These are phyloP conservation scores for Prunus armeniaca DNA, from an alignment of 306 rosid species.

Conservation along the genomic window DNA sequence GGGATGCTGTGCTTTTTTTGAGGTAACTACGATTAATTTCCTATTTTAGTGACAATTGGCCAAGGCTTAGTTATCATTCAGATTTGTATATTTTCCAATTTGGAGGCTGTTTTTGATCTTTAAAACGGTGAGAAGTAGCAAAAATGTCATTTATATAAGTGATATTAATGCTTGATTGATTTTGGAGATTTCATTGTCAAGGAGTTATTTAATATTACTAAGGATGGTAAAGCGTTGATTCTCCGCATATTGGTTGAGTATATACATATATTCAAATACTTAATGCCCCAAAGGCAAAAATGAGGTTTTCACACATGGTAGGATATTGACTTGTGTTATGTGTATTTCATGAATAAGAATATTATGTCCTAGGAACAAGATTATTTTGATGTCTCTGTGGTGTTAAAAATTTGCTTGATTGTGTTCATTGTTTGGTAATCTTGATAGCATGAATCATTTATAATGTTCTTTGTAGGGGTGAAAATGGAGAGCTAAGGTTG, in stretches of 20 bases:
- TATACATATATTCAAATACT: background rate
- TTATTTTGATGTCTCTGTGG: background rate
- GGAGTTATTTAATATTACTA: background rate
- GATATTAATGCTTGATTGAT: background rate
- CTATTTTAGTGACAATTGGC: background rate
- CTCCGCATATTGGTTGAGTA: background rate
- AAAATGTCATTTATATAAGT: background rate
- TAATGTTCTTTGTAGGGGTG: slow-evolving; percentile 66
- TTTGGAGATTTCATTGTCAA: background rate
- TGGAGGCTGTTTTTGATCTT: background rate
- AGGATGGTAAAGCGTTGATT: background rate
- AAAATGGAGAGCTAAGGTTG: slow-evolving; percentile 85
- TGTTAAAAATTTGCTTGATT: background rate
- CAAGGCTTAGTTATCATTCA: slow-evolving; percentile 6
- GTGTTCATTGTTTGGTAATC: background rate
- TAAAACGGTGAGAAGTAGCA: background rate
- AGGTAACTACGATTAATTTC: slow-evolving; percentile 39
- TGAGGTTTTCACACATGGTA: background rate
- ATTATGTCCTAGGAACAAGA: background rate
- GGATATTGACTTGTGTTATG: background rate
- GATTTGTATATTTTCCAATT: background rate
- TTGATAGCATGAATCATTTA: slow-evolving; percentile 2
- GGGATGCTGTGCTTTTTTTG: slow-evolving; percentile 95
- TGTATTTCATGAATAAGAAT: background rate
- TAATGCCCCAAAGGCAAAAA: background rate